A percentile compares a stretch with the other conserved stretches of the same genome.
Conservation (phyloP, 2,329 filamentous ascomycete genomes). For the Erysiphe pulchra region DNA sequence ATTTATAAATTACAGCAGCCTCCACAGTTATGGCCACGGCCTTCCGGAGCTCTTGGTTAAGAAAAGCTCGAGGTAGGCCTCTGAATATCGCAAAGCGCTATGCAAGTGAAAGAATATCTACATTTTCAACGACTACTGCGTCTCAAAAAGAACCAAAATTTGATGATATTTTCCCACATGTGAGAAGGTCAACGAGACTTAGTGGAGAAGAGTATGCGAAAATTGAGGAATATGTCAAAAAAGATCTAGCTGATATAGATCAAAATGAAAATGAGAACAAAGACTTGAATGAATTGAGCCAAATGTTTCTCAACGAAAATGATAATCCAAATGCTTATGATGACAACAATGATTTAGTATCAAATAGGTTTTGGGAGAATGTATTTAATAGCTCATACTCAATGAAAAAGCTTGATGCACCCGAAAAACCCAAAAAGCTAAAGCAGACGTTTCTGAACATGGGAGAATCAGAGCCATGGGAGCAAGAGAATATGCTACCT, state of each 20-base stretch:
- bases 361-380: background rate
- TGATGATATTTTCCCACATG: background rate
- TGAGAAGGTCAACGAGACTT: background rate
- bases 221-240: background rate
- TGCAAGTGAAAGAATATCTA: background rate
- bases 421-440: constrained; percentile 3
- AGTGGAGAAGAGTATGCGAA: background rate
- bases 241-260: constrained; percentile 2
- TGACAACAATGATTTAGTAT: background rate
- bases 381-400: background rate
- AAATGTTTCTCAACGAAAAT: background rate
- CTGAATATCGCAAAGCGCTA: background rate
- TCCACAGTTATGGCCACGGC: background rate
- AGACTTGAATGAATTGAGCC: background rate
- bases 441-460: constrained; percentile 13
- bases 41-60: background rate
- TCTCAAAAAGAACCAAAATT: background rate
- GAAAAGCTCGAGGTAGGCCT: background rate
- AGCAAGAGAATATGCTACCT: constrained; percentile 16
- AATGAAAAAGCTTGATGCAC: constrained; percentile 1
- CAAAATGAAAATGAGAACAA: background rate
- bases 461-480: constrained; percentile 11
- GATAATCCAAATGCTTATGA: background rate
- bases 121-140: background rate
- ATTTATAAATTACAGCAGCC: no score